Conservation (phyloP, 345 rosid genomes). For the Nephelium lappaceum region DNA sequence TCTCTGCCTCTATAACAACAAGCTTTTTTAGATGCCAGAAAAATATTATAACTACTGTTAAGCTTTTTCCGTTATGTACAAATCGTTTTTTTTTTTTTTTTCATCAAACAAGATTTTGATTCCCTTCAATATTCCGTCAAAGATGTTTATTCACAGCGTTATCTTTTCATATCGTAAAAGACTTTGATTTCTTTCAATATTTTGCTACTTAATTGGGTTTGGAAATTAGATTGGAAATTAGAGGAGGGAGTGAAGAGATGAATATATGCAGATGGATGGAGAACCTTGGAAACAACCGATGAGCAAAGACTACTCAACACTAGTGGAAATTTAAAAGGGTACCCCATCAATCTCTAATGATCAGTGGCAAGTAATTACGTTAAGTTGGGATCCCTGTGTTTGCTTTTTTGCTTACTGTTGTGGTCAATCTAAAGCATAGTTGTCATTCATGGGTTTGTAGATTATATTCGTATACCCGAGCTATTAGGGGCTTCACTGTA, state of each 20-base stretch:
- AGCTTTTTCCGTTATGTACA: too few species aligned
- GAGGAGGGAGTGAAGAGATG: conserved; percentile 88
- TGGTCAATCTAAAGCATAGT: not conserved
- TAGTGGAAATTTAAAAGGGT: conserved; percentile 72
- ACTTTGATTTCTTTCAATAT: too few species aligned
- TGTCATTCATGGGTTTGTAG: conserved; percentile 17
- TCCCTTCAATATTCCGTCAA: too few species aligned
- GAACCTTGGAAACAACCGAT: conserved; percentile 95
- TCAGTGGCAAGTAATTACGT: conserved; percentile 52
- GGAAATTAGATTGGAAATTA: conserved; percentile 78
- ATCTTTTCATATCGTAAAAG: too few species aligned
- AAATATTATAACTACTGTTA: too few species aligned
- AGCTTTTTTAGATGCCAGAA: too few species aligned
- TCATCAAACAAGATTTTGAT: too few species aligned
- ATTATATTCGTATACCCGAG: conserved; percentile 10
- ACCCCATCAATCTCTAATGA: conserved; percentile 68
- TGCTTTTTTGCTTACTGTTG: not conserved
- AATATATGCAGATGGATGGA: conserved; percentile 97
- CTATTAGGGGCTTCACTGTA: conserved; percentile 17
- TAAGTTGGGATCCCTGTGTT: not conserved
- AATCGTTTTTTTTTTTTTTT: too few species aligned
- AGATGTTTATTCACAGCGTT: too few species aligned
- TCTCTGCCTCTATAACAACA: too few species aligned
- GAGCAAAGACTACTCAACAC: conserved; percentile 67
- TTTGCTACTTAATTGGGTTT: too few species aligned